phyloP scores from a whole-genome alignment of 2,329 filamentous ascomycete species.

The Paraphaeosphaeria sporulosa region DNA sequence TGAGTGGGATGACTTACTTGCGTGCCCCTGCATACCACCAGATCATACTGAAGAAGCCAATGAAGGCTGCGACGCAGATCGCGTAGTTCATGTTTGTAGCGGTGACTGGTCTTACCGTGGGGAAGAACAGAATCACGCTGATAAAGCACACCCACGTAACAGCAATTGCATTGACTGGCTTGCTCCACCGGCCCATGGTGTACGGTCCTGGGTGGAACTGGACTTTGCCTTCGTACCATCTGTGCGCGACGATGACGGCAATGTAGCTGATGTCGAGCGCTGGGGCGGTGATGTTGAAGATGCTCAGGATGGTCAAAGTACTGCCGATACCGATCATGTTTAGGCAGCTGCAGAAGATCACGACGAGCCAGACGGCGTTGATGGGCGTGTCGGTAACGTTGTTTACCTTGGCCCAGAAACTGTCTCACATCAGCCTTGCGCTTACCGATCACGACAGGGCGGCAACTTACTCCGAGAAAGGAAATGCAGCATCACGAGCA shows the following conservation, averaged over 20 bases:
- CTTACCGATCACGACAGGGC: constrained; percentile 11
- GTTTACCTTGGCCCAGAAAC: constrained; percentile 63
- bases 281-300: constrained; percentile 58
- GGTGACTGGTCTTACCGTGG: constrained; percentile 53
- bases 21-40: constrained; percentile 56
- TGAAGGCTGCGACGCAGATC: constrained; percentile 56
- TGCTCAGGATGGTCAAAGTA: constrained; percentile 58
- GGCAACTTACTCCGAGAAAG: constrained; percentile 61
- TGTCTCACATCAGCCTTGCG: constrained; percentile 39
- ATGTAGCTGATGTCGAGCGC: constrained; percentile 64
- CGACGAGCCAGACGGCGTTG: constrained; percentile 70
- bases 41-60: constrained; percentile 56
- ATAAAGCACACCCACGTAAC: constrained; percentile 70
- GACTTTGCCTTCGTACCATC: constrained; percentile 61
- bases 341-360: constrained; percentile 62
- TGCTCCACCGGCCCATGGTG: constrained; percentile 64
- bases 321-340: constrained; percentile 62
- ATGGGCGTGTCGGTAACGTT: constrained; percentile 64
- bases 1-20: constrained; percentile 35
- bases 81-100: constrained; percentile 59
- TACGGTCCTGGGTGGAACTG: constrained; percentile 66
- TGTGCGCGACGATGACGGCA: constrained; percentile 66
- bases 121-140: constrained; percentile 65
- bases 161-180: constrained; percentile 63
- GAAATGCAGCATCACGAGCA: constrained; percentile 66